Evolutionary conservation across 495 filamentous ascomycete genomes (phyloP).

Genomic region (Cercophora scortea): DNA sequence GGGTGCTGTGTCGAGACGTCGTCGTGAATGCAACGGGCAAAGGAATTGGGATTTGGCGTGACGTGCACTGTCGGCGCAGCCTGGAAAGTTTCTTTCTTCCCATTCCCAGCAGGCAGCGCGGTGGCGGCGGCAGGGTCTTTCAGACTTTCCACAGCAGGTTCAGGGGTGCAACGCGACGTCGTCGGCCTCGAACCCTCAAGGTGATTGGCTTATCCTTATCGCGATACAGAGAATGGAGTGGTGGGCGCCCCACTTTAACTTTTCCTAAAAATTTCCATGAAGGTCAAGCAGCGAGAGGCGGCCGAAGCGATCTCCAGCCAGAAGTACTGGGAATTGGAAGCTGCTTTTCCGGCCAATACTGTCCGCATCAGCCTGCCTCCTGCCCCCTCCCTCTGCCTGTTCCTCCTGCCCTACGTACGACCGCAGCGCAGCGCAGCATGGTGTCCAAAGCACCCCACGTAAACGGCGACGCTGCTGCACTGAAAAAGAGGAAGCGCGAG

Average conservation of each 20-base stretch:
- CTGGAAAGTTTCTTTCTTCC: background rate
- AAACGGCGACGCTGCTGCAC: slow-evolving; percentile 21
- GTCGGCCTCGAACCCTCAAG: slow-evolving; percentile 12
- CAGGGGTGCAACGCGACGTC: background rate
- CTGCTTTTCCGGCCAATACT: background rate
- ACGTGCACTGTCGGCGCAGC: background rate
- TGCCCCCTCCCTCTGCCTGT: background rate
- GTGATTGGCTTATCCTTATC: slow-evolving; percentile 23
- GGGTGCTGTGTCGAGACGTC: background rate
- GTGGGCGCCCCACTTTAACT: slow-evolving; percentile 19
- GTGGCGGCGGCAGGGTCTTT: background rate
- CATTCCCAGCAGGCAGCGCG: too few species aligned
- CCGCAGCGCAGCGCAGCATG: background rate
- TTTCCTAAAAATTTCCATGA: slow-evolving; percentile 26
- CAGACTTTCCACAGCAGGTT: background rate
- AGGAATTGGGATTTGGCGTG: background rate
- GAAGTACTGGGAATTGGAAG: background rate
- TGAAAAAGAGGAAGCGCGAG: slow-evolving; percentile 29
- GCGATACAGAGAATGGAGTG: slow-evolving; percentile 14
- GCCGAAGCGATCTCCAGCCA: too few species aligned
- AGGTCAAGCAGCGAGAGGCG: too few species aligned
- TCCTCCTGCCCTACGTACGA: background rate
- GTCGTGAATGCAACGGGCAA: background rate
- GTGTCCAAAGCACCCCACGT: slow-evolving; percentile 3
- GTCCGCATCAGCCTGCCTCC: too few species aligned